Evolutionary conservation across 768 basidiomycete genomes (phyloP), one percentile per base, ranked within the genome.

Genomic region (Tricholoma terreum): DNA sequence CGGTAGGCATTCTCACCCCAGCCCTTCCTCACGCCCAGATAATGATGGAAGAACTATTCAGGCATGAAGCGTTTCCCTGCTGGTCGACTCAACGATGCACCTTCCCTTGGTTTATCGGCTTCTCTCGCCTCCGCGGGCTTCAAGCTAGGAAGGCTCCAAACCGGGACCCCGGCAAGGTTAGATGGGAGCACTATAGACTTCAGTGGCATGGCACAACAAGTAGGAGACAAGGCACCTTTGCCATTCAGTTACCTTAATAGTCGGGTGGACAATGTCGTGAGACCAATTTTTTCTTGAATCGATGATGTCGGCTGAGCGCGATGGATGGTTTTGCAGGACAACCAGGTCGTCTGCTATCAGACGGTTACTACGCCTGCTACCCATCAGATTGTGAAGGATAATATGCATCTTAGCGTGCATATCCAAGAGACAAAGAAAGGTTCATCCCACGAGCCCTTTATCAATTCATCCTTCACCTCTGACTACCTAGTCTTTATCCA

Each of bases 341-440:
- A 87, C 52, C 93, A 94, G 74, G 73, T 94, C 5, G 53, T 69
- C 0, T 94, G 92, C 63, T 89, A 81, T 65, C 80, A 81, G 65
- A 95, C 93, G 0, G 69, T 72, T 19, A 96, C 94, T 0, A 93
- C 85, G 0, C 76, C 80, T 0, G 76, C 66, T 42, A 94, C 94
- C 0, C 92, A 94, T 65, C 71, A 82, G 58, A 74, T 93, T n/a
- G 79, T 95, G 34, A 80, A 77, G 43, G 84, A 87, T 50, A 92
- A 87, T 65, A 72, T 95, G 40, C 88, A 92, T 63, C 74, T 83
- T 0, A 90, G 90, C 35, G 78, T 92, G 6, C 94, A 95, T 67
- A 89, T 96, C 7, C 89, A 91, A 65, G 93, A 95, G 69, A 89
- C 92, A 0, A 89, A 86, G 71, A 93, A 90, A 74, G 93, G 92